Conservation (phyloP, 768 basidiomycete genomes). For the Termitomyces sp. region DNA sequence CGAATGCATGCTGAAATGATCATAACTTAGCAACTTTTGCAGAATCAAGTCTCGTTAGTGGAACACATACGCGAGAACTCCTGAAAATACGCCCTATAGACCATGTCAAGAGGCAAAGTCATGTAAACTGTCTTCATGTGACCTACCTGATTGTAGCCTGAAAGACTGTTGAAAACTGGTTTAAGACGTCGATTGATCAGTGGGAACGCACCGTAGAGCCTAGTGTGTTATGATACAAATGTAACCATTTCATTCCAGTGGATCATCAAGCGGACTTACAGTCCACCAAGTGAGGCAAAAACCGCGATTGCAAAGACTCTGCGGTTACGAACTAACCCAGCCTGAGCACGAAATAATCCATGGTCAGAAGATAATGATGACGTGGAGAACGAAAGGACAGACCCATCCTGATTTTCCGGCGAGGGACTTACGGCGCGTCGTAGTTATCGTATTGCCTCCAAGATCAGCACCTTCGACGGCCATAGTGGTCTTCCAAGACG, state of each 20-base stretch:
- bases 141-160: conserved; percentile 61
- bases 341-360: conserved; percentile 25
- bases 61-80: conserved; percentile 49
- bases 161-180: neutral
- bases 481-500: conserved; percentile 24
- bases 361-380: neutral
- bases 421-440: conserved; percentile 45
- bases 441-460: conserved; percentile 25
- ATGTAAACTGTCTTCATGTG: neutral
- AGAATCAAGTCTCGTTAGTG: neutral
- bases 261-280: conserved; percentile 35
- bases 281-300: conserved; percentile 75
- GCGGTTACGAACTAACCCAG: conserved; percentile 61
- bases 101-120: neutral
- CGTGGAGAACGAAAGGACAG: conserved; percentile 9
- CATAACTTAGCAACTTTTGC: neutral
- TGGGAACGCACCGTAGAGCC: conserved; percentile 49
- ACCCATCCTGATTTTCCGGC: conserved; percentile 69
- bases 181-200: conserved; percentile 4
- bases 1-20: conserved; percentile 36
- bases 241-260: neutral
- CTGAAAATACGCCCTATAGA: conserved; percentile 66
- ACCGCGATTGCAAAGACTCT: conserved; percentile 62
- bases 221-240: conserved; percentile 19
- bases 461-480: conserved; percentile 33